A percentile compares a stretch with the other conserved stretches of the same genome.
phyloP scores from a whole-genome alignment of 495 filamentous ascomycete species.

The Penicillium goetzii region DNA sequence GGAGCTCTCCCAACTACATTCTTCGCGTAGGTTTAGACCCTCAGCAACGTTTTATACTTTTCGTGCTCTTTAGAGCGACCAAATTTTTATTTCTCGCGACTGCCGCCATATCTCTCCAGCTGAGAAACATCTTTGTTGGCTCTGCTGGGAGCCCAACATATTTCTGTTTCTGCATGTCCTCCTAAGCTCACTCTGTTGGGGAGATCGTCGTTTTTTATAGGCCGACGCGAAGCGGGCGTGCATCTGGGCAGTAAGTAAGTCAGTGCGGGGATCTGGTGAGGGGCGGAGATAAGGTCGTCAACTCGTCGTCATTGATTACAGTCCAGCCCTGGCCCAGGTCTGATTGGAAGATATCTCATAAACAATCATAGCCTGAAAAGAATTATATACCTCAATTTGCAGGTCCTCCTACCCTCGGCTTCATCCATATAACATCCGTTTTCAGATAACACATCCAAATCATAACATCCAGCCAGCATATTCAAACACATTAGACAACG shows the following conservation, averaged over 20 bases:
- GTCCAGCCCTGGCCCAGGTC: too few relatives aligned
- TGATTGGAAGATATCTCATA: too few relatives aligned
- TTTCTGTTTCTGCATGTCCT: not conserved
- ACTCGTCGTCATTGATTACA: not conserved
- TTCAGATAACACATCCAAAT: not conserved
- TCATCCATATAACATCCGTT: too few relatives aligned
- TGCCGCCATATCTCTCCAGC: not conserved
- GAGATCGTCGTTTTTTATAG: not conserved
- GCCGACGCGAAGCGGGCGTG: not conserved
- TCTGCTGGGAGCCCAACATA: not conserved
- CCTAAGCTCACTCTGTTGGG: slow-evolving; percentile 1
- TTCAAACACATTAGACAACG: not conserved
- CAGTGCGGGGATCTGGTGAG: not conserved
- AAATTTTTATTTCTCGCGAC: not conserved
- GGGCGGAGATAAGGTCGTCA: not conserved
- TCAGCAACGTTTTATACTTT: not conserved
- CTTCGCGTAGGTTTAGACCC: not conserved
- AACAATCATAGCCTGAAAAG: too few relatives aligned
- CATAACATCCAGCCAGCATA: not conserved
- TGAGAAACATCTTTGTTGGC: not conserved
- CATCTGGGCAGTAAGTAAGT: too few relatives aligned
- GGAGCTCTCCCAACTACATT: slow-evolving; percentile 8
- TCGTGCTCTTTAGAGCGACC: not conserved
- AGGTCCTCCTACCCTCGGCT: too few relatives aligned
- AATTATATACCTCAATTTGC: too few relatives aligned